These are phyloP conservation scores for Xerocomus spinulosus DNA, from an alignment of 768 basidiomycete species.

Conservation along the genomic window DNA sequence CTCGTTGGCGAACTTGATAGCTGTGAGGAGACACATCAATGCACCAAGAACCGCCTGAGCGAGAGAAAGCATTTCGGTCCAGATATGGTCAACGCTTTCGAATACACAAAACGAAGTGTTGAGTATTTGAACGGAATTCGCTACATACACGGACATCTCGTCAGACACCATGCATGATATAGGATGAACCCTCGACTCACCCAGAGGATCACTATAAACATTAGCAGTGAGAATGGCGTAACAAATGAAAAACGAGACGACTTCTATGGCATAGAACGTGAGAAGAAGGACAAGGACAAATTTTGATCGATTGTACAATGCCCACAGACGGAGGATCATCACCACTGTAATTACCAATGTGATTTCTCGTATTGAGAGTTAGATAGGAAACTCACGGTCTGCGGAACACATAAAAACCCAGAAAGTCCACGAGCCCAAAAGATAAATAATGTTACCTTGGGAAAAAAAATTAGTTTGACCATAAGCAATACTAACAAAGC, in stretches of 20 bases:
- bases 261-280: neutral
- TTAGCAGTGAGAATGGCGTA: no score
- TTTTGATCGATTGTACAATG: neutral
- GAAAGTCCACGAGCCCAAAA: neutral
- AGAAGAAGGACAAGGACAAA: neutral
- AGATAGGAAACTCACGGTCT: neutral
- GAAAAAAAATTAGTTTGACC: no score
- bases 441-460: neutral
- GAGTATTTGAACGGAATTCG: neutral
- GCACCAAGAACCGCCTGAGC: neutral
- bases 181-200: no score
- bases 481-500: no score
- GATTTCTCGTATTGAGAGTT: neutral
- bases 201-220: no score
- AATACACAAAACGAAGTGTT: neutral
- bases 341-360: neutral
- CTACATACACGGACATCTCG: neutral
- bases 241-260: neutral
- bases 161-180: no score
- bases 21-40: neutral
- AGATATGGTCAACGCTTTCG: neutral
- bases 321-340: conserved; percentile 1
- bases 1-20: neutral
- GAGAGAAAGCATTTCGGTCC: neutral
- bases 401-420: neutral